These are phyloP conservation scores for Fusarium sp. DNA, from an alignment of 2,329 filamentous ascomycete genomes.

Conservation along the genomic window DNA sequence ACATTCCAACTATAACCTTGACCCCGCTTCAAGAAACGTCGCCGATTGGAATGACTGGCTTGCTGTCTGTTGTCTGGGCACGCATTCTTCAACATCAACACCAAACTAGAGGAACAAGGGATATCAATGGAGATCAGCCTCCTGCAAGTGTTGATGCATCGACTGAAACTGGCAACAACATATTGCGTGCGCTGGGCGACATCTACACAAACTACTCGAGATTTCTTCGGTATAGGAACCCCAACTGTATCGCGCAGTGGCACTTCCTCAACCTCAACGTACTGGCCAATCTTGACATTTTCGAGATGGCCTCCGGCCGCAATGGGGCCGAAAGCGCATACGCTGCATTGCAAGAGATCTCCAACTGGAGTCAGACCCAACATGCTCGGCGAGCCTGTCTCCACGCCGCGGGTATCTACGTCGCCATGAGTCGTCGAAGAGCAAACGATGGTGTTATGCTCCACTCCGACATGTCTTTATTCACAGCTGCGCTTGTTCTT, in stretches of 20 bases:
- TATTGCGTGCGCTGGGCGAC: not conserved
- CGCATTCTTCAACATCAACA: not conserved
- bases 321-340: not conserved
- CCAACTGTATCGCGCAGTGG: conserved; percentile 13
- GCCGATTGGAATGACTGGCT: not conserved
- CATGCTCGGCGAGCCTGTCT: not conserved
- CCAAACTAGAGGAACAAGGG: not conserved
- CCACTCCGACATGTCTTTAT: not conserved
- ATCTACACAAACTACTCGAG: not conserved
- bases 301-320: not conserved
- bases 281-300: not conserved
- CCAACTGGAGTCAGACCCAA: not conserved
- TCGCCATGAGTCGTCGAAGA: not conserved
- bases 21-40: not conserved
- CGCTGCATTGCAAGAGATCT: not conserved
- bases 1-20: not conserved
- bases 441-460: conserved; percentile 4
- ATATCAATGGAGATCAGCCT: fast-evolving
- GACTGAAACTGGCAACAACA: not conserved
- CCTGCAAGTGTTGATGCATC: not conserved
- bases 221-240: not conserved
- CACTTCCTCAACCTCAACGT: not conserved
- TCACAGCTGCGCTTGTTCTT: not conserved
- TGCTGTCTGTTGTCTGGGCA: not conserved
- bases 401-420: not conserved